Evolutionary conservation across 2,329 filamentous ascomycete genomes (phyloP).

Genomic region (Dothideomycetidae sp.): DNA sequence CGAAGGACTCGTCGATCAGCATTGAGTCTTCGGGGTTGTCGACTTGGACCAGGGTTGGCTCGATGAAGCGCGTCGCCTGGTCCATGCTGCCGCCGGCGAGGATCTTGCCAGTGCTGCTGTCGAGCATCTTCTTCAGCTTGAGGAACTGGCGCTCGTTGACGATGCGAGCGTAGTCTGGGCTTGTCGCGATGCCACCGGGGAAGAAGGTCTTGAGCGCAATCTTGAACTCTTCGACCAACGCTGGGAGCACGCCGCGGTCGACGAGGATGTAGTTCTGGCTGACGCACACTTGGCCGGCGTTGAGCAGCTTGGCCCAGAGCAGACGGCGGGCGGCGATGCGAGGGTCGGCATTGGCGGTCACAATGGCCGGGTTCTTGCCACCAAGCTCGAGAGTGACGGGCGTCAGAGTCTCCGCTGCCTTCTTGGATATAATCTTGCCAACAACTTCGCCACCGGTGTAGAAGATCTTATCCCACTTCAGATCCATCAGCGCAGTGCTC

Average conservation of each 20-base stretch:
- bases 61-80: constrained; percentile 66
- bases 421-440: constrained; percentile 44
- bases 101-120: constrained; percentile 67
- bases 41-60: constrained; percentile 83
- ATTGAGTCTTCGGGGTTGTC: constrained; percentile 61
- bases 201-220: constrained; percentile 62
- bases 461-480: constrained; percentile 97
- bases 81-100: constrained; percentile 76
- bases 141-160: constrained; percentile 67
- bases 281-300: constrained; percentile 83
- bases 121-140: constrained; percentile 83
- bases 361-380: constrained; percentile 79
- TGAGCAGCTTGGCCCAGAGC: constrained; percentile 76
- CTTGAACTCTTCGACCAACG: constrained; percentile 63
- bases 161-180: constrained; percentile 64
- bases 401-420: constrained; percentile 46
- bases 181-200: constrained; percentile 65
- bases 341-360: constrained; percentile 71
- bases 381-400: constrained; percentile 83
- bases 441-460: constrained; percentile 75
- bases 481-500: constrained; percentile 65
- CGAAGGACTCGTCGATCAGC: constrained; percentile 75
- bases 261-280: constrained; percentile 86
- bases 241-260: constrained; percentile 55
- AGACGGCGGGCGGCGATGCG: constrained; percentile 69